Evolutionary conservation across 495 filamentous ascomycete species (phyloP).

Genomic region (Platismatia glauca): DNA sequence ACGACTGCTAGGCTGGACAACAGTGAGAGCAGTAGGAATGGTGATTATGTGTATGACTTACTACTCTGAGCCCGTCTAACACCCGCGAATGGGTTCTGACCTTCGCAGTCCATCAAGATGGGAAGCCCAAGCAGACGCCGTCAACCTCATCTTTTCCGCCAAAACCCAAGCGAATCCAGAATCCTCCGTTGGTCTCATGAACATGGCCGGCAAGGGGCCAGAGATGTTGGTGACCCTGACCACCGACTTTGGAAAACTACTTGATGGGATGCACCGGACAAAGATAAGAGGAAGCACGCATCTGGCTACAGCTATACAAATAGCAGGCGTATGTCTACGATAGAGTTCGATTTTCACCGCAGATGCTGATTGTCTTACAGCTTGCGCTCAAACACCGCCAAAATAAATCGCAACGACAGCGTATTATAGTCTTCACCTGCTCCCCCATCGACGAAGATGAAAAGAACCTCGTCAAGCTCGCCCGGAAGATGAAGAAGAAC

Average conservation of each 20-base stretch:
- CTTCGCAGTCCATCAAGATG: conserved; percentile 71
- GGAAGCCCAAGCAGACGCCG: conserved; percentile 90
- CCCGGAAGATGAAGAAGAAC: conserved; percentile 97
- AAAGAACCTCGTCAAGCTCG: conserved; percentile 77
- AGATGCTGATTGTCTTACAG: conserved; percentile 35
- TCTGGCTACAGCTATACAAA: conserved; percentile 84
- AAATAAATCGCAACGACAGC: conserved; percentile 90
- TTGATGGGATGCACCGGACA: conserved; percentile 85
- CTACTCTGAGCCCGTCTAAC: not conserved
- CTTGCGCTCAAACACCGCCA: conserved; percentile 96
- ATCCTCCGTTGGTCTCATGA: conserved; percentile 95
- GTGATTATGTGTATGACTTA: conserved; percentile 69
- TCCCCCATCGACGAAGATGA: conserved; percentile 83
- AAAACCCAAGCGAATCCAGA: conserved; percentile 93
- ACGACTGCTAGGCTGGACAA: conserved; percentile 71
- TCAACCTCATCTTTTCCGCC: conserved; percentile 85
- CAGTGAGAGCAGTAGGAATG: conserved; percentile 94
- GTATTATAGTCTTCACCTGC: conserved; percentile 93
- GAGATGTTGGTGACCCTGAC: conserved; percentile 95
- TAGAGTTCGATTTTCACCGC: not conserved
- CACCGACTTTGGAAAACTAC: conserved; percentile 86
- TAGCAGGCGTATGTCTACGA: conserved; percentile 66
- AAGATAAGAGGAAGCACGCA: conserved; percentile 85
- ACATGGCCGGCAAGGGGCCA: conserved; percentile 93
- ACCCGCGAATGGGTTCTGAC: not conserved